Evolutionary conservation across 1,284 basidiomycete genomes (phyloP), one percentile per base, ranked within the genome.

Genomic region (Tilletia setariae): DNA sequence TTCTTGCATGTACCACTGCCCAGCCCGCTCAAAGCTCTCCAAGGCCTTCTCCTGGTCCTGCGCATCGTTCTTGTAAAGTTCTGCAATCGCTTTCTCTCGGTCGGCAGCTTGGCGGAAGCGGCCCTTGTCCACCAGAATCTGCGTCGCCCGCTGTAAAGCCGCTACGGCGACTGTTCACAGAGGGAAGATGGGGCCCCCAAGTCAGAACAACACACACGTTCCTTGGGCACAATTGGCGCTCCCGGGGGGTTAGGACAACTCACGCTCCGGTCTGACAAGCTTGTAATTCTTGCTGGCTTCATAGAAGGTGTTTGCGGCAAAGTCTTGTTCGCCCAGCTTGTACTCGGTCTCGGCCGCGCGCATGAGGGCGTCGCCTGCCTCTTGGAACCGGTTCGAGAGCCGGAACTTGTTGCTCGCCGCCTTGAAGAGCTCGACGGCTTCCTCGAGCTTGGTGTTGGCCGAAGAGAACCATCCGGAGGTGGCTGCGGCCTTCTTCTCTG

Each of bases 31-130:
- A 81, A 90, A 96, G 81, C 92, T 92, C 71, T 96, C 92, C 77
- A 94, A 89, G 51, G 94, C 95, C 77, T 88, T 89, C 15, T 87
- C 86, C 61, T 93, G 84, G 83, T 94, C 90, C 70, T 87, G 85
- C 15, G 84, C 85, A 66, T 87, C 87, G 78, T 93, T 90, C 49
- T 94, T 88, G 84, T 93, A 90, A 74, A 98, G 92, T 81, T 92
- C 90, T 2, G 89, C 95, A 75, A 98, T 94, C 85, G 79, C 78
- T 74, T 84, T 97, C 86, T 97, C 92, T 76, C 96, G 86, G 84
- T 99, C 96, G 9, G 95, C 96, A 32, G 96, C 96, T 83, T 98
- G 96, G 68, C 96, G 87, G 86, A 98, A 98, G 70, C 93, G 89
- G 66, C 96, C 96, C 25, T 87, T 86, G 74, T 92, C 85, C 19